Evolutionary conservation across 2,329 filamentous ascomycete genomes (phyloP).

Genomic region (Hymenotorrendiella dingleyae): DNA sequence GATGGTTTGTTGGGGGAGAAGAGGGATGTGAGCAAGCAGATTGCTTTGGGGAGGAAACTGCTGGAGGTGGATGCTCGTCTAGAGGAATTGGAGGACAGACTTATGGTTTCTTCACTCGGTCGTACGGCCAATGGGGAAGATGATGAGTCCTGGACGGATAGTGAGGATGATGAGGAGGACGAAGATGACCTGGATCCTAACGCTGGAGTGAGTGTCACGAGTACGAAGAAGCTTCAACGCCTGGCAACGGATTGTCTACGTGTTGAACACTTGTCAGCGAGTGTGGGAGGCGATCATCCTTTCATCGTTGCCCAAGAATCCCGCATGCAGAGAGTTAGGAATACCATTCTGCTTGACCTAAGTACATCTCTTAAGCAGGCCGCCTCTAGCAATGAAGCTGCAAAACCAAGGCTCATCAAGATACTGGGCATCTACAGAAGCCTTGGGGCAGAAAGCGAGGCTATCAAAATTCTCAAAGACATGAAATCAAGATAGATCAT

Average conservation of each 20-base stretch:
- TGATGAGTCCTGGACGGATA: conserved; percentile 31
- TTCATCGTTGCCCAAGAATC: conserved; percentile 53
- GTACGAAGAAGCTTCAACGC: conserved; percentile 38
- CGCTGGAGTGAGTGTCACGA: conserved; percentile 28
- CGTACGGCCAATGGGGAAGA: conserved; percentile 22
- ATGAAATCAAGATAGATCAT: conserved; percentile 19
- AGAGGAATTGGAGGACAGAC: conserved; percentile 53
- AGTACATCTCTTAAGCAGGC: conserved; percentile 56
- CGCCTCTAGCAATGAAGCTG: conserved; percentile 34
- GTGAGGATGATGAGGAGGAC: conserved; percentile 36
- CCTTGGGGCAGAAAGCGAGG: conserved; percentile 54
- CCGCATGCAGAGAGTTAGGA: conserved; percentile 50
- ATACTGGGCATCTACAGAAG: conserved; percentile 55
- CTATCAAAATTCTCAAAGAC: conserved; percentile 42
- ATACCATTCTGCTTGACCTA: conserved; percentile 59
- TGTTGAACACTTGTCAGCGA: conserved; percentile 44
- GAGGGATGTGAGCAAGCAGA: conserved; percentile 53
- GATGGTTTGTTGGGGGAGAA: conserved; percentile 59
- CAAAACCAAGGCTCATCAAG: conserved; percentile 42
- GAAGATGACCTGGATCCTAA: conserved; percentile 24
- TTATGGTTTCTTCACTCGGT: conserved; percentile 45
- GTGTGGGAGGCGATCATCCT: conserved; percentile 52
- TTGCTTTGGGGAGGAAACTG: conserved; percentile 56
- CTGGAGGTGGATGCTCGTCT: conserved; percentile 62
- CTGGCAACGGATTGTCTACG: conserved; percentile 54